Percentiles rank a stretch among this genome's conserved stretches.
phyloP scores from a whole-genome alignment of 2,329 filamentous ascomycete species.

The Tolypocladium capitatum region DNA sequence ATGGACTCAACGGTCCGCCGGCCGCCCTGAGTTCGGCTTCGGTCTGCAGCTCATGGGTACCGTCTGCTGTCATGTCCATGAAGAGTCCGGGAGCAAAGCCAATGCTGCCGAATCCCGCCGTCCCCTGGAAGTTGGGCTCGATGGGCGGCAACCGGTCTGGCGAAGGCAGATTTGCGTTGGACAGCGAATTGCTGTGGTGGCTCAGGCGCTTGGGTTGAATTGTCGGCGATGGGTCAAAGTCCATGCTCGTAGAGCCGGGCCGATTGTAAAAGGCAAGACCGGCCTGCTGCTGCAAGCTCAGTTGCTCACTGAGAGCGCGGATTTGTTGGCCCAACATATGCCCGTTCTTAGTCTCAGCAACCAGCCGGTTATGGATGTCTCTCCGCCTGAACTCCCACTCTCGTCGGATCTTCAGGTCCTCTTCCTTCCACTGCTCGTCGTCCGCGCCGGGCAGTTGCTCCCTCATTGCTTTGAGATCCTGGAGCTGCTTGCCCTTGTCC shows the following conservation, averaged over 20 bases:
- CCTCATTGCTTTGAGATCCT: conserved; percentile 57
- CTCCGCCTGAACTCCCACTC: conserved; percentile 42
- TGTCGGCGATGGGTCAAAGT: conserved; percentile 30
- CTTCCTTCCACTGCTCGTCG: conserved; percentile 41
- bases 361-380: conserved; percentile 36
- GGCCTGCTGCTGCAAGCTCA: conserved; percentile 27
- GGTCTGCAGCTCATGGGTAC: conserved; percentile 30
- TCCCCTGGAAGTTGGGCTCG: conserved; percentile 31
- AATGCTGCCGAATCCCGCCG: conserved; percentile 40
- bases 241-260: conserved; percentile 28
- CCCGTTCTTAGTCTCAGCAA: conserved; percentile 32
- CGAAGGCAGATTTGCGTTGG: conserved; percentile 25
- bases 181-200: conserved; percentile 32
- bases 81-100: conserved; percentile 41
- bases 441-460: conserved; percentile 50
- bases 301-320: conserved; percentile 31
- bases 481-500: conserved; percentile 52
- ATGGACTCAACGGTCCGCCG: conserved; percentile 63
- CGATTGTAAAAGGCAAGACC: conserved; percentile 31
- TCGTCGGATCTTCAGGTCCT: conserved; percentile 36
- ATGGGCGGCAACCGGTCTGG: conserved; percentile 24
- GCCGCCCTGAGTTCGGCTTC: conserved; percentile 50
- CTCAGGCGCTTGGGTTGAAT: conserved; percentile 34
- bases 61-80: conserved; percentile 31
- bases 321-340: conserved; percentile 34